These are phyloP conservation scores for Thelonectria discophora DNA, from an alignment of 2,329 filamentous ascomycete genomes.

Conservation along the genomic window DNA sequence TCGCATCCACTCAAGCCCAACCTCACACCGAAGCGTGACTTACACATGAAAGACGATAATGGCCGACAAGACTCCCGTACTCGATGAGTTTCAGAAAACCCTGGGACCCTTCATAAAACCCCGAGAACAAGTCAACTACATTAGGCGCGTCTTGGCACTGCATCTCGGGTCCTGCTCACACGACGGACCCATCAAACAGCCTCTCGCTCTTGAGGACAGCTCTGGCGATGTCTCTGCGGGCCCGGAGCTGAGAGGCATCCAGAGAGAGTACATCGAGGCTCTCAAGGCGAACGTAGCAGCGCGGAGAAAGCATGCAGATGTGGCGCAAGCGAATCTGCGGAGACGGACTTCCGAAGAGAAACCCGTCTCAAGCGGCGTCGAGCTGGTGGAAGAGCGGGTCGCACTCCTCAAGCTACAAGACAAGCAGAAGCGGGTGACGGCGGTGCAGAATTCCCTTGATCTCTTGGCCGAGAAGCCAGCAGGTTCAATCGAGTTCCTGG, in stretches of 20 bases:
- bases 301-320: slow-evolving; percentile 55
- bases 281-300: slow-evolving; percentile 62
- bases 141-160: slow-evolving; percentile 63
- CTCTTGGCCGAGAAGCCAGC: slow-evolving; percentile 61
- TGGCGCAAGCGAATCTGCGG: slow-evolving; percentile 41
- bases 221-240: slow-evolving; percentile 48
- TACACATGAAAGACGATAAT: slow-evolving; percentile 38
- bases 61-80: slow-evolving; percentile 45
- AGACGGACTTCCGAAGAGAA: slow-evolving; percentile 34
- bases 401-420: slow-evolving; percentile 60
- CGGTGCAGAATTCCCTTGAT: slow-evolving; percentile 62
- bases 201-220: slow-evolving; percentile 59
- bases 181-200: slow-evolving; percentile 53
- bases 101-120: slow-evolving; percentile 64
- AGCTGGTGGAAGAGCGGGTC: slow-evolving; percentile 60
- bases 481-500: slow-evolving; percentile 59
- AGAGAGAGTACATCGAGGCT: slow-evolving; percentile 65
- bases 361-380: slow-evolving; percentile 25
- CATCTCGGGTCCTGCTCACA: slow-evolving; percentile 61
- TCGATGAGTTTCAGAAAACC: slow-evolving; percentile 51
- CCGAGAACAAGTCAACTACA: slow-evolving; percentile 65
- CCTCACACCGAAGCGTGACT: slow-evolving; percentile 16
- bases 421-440: slow-evolving; percentile 60
- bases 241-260: slow-evolving; percentile 55
- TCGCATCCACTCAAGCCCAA: slow-evolving; percentile 1